Conservation (phyloP, 805 yeast species). For the Lachancea dasiensis region DNA sequence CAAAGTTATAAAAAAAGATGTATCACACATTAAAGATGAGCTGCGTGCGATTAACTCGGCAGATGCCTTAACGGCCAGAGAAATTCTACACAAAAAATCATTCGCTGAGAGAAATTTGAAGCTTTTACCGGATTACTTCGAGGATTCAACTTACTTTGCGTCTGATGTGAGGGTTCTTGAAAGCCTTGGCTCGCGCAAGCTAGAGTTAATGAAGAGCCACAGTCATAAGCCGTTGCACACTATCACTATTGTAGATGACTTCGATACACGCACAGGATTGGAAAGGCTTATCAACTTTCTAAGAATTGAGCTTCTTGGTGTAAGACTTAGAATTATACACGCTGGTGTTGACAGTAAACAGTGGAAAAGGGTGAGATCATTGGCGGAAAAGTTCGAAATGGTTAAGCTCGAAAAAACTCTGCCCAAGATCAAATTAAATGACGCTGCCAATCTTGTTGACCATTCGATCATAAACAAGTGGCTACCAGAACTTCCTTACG, state of each 20-base stretch:
- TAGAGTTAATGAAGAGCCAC: slow-evolving; percentile 17
- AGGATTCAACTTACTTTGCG: slow-evolving; percentile 29
- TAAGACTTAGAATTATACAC: slow-evolving; percentile 39
- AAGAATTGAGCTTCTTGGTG: slow-evolving; percentile 26
- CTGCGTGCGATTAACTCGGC: slow-evolving; percentile 13
- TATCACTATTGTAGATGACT: slow-evolving; percentile 57
- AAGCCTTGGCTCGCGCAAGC: slow-evolving; percentile 16
- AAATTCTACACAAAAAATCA: slow-evolving; percentile 28
- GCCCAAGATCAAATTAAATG: not conserved
- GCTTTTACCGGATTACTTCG: slow-evolving; percentile 44
- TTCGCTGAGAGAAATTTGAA: slow-evolving; percentile 40
- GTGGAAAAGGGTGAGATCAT: slow-evolving; percentile 19
- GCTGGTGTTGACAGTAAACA: slow-evolving; percentile 16
- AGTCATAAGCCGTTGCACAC: slow-evolving; percentile 29
- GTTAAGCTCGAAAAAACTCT: not conserved
- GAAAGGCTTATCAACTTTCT: slow-evolving; percentile 39
- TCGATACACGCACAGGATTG: slow-evolving; percentile 35
- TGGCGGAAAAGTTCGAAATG: slow-evolving; percentile 24
- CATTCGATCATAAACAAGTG: slow-evolving; percentile 14
- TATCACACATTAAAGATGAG: slow-evolving; percentile 21
- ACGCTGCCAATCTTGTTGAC: slow-evolving; percentile 12
- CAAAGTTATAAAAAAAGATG: slow-evolving; percentile 52
- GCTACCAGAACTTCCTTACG: slow-evolving; percentile 24
- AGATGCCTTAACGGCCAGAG: slow-evolving; percentile 18
- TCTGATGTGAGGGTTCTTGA: slow-evolving; percentile 20